A percentile compares a stretch with the other conserved stretches of the same genome.
Evolutionary conservation across 2,329 filamentous ascomycete species (phyloP).

Genomic region (Juglanconis juglandina): DNA sequence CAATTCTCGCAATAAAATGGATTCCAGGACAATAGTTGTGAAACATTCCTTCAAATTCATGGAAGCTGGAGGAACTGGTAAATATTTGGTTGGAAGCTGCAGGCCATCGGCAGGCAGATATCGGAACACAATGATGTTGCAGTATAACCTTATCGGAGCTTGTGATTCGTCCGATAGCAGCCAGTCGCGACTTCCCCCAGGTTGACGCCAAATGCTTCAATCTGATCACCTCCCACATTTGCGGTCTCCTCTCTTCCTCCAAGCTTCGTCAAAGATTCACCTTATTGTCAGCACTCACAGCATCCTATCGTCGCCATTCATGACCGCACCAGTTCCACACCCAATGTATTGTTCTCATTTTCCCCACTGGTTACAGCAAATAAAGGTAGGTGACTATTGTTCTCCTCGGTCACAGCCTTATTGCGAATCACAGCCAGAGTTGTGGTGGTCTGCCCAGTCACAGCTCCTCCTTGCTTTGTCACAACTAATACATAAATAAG

Average conservation of each 20-base stretch:
- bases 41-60: too few relatives aligned
- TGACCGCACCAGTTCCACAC: background rate
- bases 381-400: slow-evolving; percentile 4
- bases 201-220: too few relatives aligned
- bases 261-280: background rate
- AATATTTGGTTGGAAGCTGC: too few relatives aligned
- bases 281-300: background rate
- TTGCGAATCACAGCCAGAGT: too few relatives aligned
- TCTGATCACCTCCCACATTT: background rate
- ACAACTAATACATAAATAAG: background rate
- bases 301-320: background rate
- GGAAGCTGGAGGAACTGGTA: too few relatives aligned
- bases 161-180: background rate
- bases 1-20: too few relatives aligned
- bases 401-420: background rate
- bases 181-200: too few relatives aligned
- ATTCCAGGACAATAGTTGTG: too few relatives aligned
- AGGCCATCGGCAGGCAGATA: too few relatives aligned
- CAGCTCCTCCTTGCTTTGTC: background rate
- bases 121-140: too few relatives aligned
- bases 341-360: slow-evolving; percentile 5
- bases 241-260: background rate
- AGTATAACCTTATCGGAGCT: background rate
- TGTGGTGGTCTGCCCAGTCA: background rate
- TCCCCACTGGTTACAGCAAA: background rate